Evolutionary conservation across 2,329 filamentous ascomycete genomes (phyloP).

Genomic region (Epichloe sibirici): DNA sequence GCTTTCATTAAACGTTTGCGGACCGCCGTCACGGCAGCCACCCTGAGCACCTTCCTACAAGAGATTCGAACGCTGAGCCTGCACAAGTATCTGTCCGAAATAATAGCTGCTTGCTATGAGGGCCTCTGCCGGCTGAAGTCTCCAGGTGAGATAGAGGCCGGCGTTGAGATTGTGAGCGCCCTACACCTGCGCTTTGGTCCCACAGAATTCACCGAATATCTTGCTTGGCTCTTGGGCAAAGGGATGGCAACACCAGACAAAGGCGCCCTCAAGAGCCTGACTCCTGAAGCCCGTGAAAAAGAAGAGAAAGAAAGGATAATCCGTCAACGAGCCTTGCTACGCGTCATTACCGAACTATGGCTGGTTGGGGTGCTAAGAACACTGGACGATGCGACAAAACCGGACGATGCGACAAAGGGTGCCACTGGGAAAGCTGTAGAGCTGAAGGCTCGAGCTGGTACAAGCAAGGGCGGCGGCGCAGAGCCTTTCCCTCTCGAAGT

Average conservation of each 20-base stretch:
- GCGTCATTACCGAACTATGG: slow-evolving; percentile 93
- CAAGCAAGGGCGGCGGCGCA: slow-evolving; percentile 48
- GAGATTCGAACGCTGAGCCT: slow-evolving; percentile 85
- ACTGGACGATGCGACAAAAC: slow-evolving; percentile 52
- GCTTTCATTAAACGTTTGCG: slow-evolving; percentile 94
- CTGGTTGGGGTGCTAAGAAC: slow-evolving; percentile 79
- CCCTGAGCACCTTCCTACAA: slow-evolving; percentile 71
- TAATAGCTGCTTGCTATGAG: slow-evolving; percentile 91
- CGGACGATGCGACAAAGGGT: slow-evolving; percentile 51
- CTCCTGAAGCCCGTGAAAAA: slow-evolving; percentile 74
- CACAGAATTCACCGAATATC: slow-evolving; percentile 75
- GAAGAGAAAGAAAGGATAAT: slow-evolving; percentile 90
- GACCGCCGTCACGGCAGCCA: slow-evolving; percentile 72
- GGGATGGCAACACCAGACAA: slow-evolving; percentile 88
- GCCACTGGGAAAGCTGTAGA: slow-evolving; percentile 50
- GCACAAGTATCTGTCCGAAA: slow-evolving; percentile 94
- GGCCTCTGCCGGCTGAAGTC: slow-evolving; percentile 85
- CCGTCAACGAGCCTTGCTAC: slow-evolving; percentile 73
- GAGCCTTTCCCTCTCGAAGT: slow-evolving; percentile 96
- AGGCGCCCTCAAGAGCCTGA: slow-evolving; percentile 62
- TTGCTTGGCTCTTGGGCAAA: slow-evolving; percentile 86
- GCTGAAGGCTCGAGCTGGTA: slow-evolving; percentile 40
- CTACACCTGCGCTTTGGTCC: slow-evolving; percentile 91
- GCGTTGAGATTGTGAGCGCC: slow-evolving; percentile 88
- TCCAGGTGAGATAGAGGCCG: slow-evolving; percentile 81